Conservation (phyloP, 306 rosid species). For the Rosa multiflora region DNA sequence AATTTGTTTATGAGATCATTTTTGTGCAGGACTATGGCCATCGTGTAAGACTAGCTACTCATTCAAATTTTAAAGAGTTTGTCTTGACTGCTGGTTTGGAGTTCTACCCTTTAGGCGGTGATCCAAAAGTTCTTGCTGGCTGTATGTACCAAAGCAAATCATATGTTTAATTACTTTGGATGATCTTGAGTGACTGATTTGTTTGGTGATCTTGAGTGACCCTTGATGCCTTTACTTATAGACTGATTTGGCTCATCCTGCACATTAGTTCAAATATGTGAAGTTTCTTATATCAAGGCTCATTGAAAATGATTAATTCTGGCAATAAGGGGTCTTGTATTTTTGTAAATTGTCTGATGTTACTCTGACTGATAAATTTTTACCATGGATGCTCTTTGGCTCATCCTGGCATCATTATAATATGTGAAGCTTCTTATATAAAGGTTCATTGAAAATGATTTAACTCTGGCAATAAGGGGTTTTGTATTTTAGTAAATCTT, state of each 20-base stretch:
- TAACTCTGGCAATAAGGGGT: not conserved
- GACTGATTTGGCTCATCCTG: not conserved
- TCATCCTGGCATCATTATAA: not conserved
- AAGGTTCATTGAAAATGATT: not conserved
- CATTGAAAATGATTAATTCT: not conserved
- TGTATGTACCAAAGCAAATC: constrained; percentile 61
- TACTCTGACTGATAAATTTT: not conserved
- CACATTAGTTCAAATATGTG: not conserved
- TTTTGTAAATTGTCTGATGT: not conserved
- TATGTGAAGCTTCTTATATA: no score
- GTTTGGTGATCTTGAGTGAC: constrained; percentile 8
- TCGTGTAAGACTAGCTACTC: constrained; percentile 97
- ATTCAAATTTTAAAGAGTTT: constrained; percentile 98
- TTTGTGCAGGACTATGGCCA: constrained; percentile 94
- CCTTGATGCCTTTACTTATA: not conserved
- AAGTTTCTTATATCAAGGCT: not conserved
- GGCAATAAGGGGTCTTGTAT: not conserved
- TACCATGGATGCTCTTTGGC: not conserved
- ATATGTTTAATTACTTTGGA: constrained; percentile 23
- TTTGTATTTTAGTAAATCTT: not conserved
- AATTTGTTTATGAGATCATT: constrained; percentile 1
- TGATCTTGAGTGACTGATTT: constrained; percentile 21
- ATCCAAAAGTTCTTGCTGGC: constrained; percentile 97
- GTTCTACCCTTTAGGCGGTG: constrained; percentile 94
- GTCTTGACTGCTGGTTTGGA: constrained; percentile 99